Conservation (phyloP, 352 stramenopile species). For the Heterotrichella gracilis region DNA sequence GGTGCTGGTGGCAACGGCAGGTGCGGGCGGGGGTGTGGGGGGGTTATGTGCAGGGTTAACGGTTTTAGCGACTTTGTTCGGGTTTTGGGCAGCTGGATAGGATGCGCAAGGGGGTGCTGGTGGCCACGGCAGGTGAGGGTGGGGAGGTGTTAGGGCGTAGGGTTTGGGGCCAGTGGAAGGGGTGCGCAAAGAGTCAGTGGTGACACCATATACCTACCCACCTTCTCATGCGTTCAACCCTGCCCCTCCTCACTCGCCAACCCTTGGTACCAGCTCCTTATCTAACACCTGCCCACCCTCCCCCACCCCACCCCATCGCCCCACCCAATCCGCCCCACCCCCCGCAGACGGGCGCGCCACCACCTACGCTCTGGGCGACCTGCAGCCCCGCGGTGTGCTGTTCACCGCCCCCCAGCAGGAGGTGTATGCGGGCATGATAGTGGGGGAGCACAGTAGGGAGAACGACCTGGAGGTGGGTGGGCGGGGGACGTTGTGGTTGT, state of each 20-base stretch:
- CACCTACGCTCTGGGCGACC: slow-evolving; percentile 50
- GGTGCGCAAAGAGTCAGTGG: slow-evolving; percentile 33
- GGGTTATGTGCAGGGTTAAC: too few relatives aligned
- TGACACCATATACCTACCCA: too few relatives aligned
- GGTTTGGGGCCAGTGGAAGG: slow-evolving; percentile 30
- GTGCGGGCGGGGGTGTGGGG: too few relatives aligned
- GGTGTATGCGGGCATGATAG: slow-evolving; percentile 84
- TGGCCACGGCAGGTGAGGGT: too few relatives aligned
- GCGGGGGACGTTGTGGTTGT: too few relatives aligned
- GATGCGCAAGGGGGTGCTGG: slow-evolving; percentile 33
- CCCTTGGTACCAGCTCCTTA: too few relatives aligned
- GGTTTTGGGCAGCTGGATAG: slow-evolving; percentile 30
- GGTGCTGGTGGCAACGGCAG: slow-evolving; percentile 42
- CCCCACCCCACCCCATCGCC: too few relatives aligned
- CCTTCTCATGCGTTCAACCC: too few relatives aligned
- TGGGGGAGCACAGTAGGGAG: slow-evolving; percentile 68
- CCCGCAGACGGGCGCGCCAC: slow-evolving; percentile 33
- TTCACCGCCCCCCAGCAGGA: slow-evolving; percentile 61
- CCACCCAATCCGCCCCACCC: slow-evolving; percentile 19
- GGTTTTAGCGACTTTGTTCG: too few relatives aligned
- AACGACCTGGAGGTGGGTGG: slow-evolving; percentile 77
- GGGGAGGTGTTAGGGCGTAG: too few relatives aligned
- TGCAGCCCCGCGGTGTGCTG: slow-evolving; percentile 62
- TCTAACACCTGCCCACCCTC: too few relatives aligned
- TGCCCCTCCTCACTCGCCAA: too few relatives aligned